phyloP scores from a whole-genome alignment of 1,284 basidiomycete genomes.

The Gomphus sp. region DNA sequence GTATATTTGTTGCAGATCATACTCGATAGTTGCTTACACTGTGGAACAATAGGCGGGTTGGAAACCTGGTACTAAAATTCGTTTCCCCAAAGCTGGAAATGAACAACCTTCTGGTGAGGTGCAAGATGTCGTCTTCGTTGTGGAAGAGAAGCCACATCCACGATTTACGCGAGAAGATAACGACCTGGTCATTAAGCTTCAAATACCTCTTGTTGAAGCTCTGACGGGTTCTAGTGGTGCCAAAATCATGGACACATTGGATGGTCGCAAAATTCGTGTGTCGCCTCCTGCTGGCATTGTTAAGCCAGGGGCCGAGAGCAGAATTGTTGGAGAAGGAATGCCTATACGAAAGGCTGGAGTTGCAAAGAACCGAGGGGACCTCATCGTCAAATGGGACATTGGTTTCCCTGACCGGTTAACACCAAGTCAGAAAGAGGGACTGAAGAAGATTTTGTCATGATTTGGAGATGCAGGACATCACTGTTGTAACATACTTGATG shows the following conservation, averaged over 20 bases:
- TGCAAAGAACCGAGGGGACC: constrained; percentile 69
- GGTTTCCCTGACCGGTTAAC: constrained; percentile 75
- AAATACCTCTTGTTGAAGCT: constrained; percentile 78
- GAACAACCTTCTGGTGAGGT: constrained; percentile 64
- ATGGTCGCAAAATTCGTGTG: constrained; percentile 70
- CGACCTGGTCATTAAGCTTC: constrained; percentile 58
- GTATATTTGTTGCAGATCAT: neutral
- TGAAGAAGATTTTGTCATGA: constrained; percentile 59
- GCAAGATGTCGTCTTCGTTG: constrained; percentile 83
- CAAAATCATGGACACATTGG: constrained; percentile 60
- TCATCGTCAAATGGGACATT: constrained; percentile 78
- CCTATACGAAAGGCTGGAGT: constrained; percentile 77
- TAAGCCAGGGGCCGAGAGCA: constrained; percentile 71
- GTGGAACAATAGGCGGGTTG: constrained; percentile 49
- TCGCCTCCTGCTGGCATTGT: constrained; percentile 62
- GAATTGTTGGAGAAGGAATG: constrained; percentile 78
- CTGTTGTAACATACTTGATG: neutral
- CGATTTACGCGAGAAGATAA: constrained; percentile 74
- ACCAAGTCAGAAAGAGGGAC: constrained; percentile 65
- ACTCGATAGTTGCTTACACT: neutral
- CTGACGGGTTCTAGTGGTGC: constrained; percentile 46
- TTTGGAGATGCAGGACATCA: neutral
- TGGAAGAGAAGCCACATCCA: constrained; percentile 84
- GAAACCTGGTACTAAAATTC: constrained; percentile 87
- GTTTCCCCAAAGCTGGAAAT: constrained; percentile 83